Evolutionary conservation across 208 protist genomes (phyloP).

Genomic region (Wallacemonas collosoma): DNA sequence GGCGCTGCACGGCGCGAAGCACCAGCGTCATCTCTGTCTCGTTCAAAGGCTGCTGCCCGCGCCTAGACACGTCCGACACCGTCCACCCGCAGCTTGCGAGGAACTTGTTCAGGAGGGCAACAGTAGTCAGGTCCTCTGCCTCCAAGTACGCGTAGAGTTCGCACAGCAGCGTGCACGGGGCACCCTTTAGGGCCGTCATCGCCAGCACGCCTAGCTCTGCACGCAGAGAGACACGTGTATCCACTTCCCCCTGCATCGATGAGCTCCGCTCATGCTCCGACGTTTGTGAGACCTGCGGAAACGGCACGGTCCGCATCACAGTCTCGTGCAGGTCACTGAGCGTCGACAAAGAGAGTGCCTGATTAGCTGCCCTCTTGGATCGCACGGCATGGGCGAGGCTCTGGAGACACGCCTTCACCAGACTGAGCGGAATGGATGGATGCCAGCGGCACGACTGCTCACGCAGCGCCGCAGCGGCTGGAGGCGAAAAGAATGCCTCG

Average conservation of each 20-base stretch:
- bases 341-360: neutral
- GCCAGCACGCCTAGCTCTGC: constrained; percentile 39
- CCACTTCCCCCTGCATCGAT: neutral
- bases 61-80: constrained; percentile 1
- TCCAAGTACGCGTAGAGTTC: constrained; percentile 38
- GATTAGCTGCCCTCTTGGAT: neutral
- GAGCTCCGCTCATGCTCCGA: too few species aligned
- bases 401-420: constrained; percentile 53
- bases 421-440: constrained; percentile 21
- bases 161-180: constrained; percentile 25
- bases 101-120: constrained; percentile 62
- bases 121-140: constrained; percentile 21
- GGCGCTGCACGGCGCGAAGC: constrained; percentile 25
- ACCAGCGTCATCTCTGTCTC: constrained; percentile 16
- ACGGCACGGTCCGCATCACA: constrained; percentile 24
- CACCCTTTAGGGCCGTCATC: constrained; percentile 37
- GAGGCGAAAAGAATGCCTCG: constrained; percentile 19
- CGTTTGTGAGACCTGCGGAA: neutral
- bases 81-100: constrained; percentile 65
- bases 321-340: constrained; percentile 26
- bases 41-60: constrained; percentile 21
- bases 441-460: constrained; percentile 27
- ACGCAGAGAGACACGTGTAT: neutral
- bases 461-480: constrained; percentile 23
- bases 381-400: constrained; percentile 29